Base-by-base conservation (phyloP, 2,329 filamentous ascomycete genomes). In the Taxawa tesnikishii region DNA sequence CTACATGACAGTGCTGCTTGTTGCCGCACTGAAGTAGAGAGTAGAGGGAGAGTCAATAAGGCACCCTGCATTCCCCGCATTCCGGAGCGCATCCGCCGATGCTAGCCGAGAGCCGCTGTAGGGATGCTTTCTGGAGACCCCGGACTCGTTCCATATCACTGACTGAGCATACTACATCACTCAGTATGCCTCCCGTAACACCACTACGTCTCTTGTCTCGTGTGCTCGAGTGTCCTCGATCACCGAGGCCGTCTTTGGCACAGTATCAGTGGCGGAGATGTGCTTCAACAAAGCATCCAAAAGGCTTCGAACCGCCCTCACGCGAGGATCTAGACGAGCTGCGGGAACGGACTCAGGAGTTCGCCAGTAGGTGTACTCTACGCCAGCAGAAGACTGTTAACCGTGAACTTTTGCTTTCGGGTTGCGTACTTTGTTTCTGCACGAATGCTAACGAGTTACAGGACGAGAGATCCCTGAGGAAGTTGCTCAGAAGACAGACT, bases 401-500 rank as follows among this genome's bases (percentile, higher is more conserved):
- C n/a, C n/a, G n/a, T n/a, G n/a, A n/a, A n/a, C n/a, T n/a, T n/a
- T n/a, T n/a, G n/a, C n/a, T n/a, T n/a, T n/a, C n/a, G n/a, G n/a
- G n/a, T n/a, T n/a, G n/a, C n/a, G n/a, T n/a, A n/a, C n/a, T n/a
- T n/a, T n/a, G n/a, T n/a, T n/a, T n/a, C n/a, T n/a, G n/a, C n/a
- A n/a, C n/a, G n/a, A n/a, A n/a, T 23, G 19, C 8, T 23, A 8
- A 23, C 19, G n/a, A 23, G 19, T 23, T 23, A 8, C 19, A 66
- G 75, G 82, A 38, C 75, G 88, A 48, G 85, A 94, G 57, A 87
- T 96, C 36, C 63, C 84, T 13, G 81, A 84, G 53, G 78, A 85
- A 43, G 63, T 94, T 10, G 90, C 88, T 1, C 71, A 82, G 8
- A 65, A 65, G 34, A 92, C 85, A n/a, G 88, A 98, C 62, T 72